Evolutionary conservation across 768 basidiomycete genomes (phyloP), one percentile per base, ranked within the genome.

Genomic region (Cystobasidium tubakii): DNA sequence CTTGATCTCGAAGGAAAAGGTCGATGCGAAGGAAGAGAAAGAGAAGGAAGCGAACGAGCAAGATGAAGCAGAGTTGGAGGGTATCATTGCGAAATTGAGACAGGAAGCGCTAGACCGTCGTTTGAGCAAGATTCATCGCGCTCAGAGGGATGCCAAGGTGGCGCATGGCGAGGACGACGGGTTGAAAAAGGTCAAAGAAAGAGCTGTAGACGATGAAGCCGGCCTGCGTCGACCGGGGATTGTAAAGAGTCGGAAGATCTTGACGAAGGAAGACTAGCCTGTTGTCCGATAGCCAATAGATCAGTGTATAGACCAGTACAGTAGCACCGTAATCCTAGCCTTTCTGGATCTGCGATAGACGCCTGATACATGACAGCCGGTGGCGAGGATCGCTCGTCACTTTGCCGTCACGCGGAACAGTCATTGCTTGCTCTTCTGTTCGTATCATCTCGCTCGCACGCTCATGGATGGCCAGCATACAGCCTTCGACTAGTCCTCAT

Each of bases 51-150:
- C 17, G 2, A 34, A 27, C 6, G 57, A 60, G 15, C 13, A 60
- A 15, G 57, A 60, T 27, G 23, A 60, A 27, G 13, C 33, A 6
- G 57, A 60, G 21, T 23, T 60, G 29, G 57, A 60, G 29, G 57
- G 33, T 15, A 60, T 34, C 33, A 60, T 60, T 15, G 57, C 57
- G 13, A 27, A 34, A 13, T 60, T 60, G 27, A 12, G 57, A 27
- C 25, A 60, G 21, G 57, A 60, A 60, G 57, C 57, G 3, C 27
- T 60, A 29, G 57, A 60, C 27, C 57, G 57, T 29, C 57, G 57
- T 4, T 31, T 60, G 57, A 60, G 23, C 57, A 60, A 60, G 33
- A 34, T 60, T 15, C 33, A 60, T 19, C 53, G 53, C 13, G 57
- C 57, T 6, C 57, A 60, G 27, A 15, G 21, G 29, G 57, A 25